Evolutionary conservation across 805 yeast species (phyloP).

Genomic region (Saccharomyces eubayanus): DNA sequence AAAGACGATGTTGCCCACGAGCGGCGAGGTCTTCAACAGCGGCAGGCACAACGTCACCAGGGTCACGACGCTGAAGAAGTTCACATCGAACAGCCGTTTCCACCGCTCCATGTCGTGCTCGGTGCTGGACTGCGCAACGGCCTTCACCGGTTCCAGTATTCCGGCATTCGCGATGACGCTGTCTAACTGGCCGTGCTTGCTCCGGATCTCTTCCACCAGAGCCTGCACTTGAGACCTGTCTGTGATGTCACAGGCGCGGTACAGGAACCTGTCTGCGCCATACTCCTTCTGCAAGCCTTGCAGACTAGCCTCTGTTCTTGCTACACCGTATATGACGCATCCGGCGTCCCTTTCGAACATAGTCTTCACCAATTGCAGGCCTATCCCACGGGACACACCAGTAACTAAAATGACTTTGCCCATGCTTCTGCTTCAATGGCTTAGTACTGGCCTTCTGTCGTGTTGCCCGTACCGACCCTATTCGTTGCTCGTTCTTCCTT

Average conservation of each 20-base stretch:
- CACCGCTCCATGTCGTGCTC: constrained; percentile 39
- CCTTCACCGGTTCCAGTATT: constrained; percentile 63
- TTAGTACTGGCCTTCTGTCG: neutral
- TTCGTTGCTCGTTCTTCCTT: neutral
- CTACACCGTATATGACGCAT: constrained; percentile 45
- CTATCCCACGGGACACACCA: constrained; percentile 67
- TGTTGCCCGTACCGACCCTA: neutral
- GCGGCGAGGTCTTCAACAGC: constrained; percentile 35
- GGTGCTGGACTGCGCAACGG: constrained; percentile 22
- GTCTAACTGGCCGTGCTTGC: constrained; percentile 43
- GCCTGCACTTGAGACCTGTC: constrained; percentile 14
- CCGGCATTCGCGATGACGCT: constrained; percentile 70
- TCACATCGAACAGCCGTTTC: constrained; percentile 58
- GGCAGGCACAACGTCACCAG: constrained; percentile 48
- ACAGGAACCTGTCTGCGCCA: constrained; percentile 41
- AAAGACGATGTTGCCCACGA: constrained; percentile 51
- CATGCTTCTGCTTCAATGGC: constrained; percentile 4
- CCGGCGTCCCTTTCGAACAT: constrained; percentile 37
- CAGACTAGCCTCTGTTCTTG: constrained; percentile 49
- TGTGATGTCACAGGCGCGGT: constrained; percentile 52
- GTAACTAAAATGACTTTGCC: constrained; percentile 38
- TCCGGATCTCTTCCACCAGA: neutral
- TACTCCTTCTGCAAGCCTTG: constrained; percentile 34
- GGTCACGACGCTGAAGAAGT: constrained; percentile 60
- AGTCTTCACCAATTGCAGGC: constrained; percentile 55